Conservation (phyloP, 192 early-diverging fungal species). For the Mortierella hygrophila region DNA sequence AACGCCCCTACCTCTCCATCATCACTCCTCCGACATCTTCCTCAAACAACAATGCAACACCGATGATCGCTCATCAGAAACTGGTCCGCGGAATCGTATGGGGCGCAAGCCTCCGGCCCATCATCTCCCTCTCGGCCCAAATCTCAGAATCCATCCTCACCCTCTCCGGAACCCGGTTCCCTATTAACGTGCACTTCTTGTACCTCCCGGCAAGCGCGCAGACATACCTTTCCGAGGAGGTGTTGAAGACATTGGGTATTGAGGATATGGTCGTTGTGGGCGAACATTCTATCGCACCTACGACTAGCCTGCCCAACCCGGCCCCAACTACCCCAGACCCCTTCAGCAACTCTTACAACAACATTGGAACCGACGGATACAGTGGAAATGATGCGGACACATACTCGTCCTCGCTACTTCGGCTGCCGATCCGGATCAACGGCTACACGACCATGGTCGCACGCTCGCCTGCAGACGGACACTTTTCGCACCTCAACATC, state of each 20-base stretch:
- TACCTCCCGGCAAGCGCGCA: conserved; percentile 29
- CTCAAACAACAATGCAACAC: neutral
- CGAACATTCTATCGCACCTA: neutral
- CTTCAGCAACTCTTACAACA: neutral
- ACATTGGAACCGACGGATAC: neutral
- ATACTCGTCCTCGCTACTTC: neutral
- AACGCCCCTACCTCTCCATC: conserved; percentile 9
- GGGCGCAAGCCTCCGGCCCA: conserved; percentile 22
- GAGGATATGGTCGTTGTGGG: conserved; percentile 42
- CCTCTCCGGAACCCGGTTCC: conserved; percentile 24
- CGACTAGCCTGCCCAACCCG: neutral
- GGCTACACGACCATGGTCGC: conserved; percentile 26
- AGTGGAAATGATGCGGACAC: neutral
- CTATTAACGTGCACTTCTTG: conserved; percentile 36
- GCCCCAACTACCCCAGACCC: neutral
- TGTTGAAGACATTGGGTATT: conserved; percentile 15
- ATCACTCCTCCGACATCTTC: neutral
- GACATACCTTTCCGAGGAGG: conserved; percentile 36
- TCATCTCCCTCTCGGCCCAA: conserved; percentile 41
- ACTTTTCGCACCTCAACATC: conserved; percentile 51
- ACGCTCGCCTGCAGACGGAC: conserved; percentile 25
- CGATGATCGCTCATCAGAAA: neutral
- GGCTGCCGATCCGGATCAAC: conserved; percentile 39
- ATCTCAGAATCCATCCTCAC: conserved; percentile 32
- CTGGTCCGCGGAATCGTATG: conserved; percentile 28